These are phyloP conservation scores for Tetraselmis chui DNA, from an alignment of 139 green algal species.

Conservation along the genomic window DNA sequence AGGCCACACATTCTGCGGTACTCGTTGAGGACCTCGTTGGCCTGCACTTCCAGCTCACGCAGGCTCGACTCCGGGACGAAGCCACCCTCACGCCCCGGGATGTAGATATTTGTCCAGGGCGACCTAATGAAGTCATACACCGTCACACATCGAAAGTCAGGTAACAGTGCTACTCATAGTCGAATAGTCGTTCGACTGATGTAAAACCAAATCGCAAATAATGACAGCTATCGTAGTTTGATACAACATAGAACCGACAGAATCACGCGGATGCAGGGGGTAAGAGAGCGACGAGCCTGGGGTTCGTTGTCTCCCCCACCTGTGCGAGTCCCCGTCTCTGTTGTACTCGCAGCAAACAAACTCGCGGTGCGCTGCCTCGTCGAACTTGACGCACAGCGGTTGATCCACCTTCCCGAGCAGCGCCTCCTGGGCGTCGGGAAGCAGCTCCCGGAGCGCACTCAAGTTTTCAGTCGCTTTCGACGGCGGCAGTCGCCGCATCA, in stretches of 20 bases:
- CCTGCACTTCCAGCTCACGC: constrained; percentile 7
- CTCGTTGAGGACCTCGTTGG: constrained; percentile 11
- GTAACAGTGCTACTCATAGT: no score
- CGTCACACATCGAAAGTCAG: no score
- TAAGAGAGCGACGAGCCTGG: no score
- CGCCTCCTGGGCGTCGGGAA: background rate
- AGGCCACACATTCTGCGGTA: constrained; percentile 2
- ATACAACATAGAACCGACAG: no score
- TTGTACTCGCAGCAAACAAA: constrained; percentile 9
- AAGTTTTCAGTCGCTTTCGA: background rate
- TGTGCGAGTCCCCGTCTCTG: constrained; percentile 4
- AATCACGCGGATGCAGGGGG: no score
- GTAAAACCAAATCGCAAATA: no score
- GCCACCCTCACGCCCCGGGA: background rate
- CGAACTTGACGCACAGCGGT: constrained; percentile 1
- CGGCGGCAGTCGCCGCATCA: constrained; percentile 8
- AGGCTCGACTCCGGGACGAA: background rate
- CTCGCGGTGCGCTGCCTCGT: background rate
- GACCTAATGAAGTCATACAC: no score
- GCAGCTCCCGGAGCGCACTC: background rate
- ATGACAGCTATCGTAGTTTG: no score
- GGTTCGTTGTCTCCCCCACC: no score
- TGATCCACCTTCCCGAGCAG: background rate
- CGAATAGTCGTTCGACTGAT: no score
- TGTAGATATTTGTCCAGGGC: constrained; percentile 8